Evolutionary conservation across 768 basidiomycete species (phyloP).

Genomic region (Sistotremastrum niveocremeum): DNA sequence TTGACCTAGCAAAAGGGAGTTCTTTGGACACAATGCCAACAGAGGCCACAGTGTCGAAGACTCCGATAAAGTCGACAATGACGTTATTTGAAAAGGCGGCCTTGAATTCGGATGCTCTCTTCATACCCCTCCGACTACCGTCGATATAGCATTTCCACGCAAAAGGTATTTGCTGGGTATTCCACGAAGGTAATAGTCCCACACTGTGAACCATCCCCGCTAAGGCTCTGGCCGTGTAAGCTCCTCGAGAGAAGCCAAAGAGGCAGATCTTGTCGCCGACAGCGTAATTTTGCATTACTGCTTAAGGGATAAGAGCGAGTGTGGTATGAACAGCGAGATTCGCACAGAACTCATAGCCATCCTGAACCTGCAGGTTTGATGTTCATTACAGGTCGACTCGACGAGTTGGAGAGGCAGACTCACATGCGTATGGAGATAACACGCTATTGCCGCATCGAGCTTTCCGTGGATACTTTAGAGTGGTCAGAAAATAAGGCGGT

Average conservation of each 20-base stretch:
- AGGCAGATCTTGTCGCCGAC: slow-evolving; percentile 30
- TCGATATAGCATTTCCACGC: slow-evolving; percentile 8
- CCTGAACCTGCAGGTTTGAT: too few species aligned
- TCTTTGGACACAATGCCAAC: slow-evolving; percentile 10
- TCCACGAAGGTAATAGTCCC: slow-evolving; percentile 9
- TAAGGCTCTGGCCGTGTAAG: slow-evolving; percentile 18
- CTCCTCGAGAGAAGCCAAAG: slow-evolving; percentile 25
- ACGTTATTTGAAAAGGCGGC: slow-evolving; percentile 13
- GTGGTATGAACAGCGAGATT: too few species aligned
- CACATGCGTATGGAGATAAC: too few species aligned
- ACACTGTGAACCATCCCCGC: slow-evolving; percentile 19
- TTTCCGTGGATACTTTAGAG: too few species aligned
- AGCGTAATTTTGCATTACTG: slow-evolving; percentile 59
- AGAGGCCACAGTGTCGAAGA: slow-evolving; percentile 13
- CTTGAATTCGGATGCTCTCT: slow-evolving; percentile 11
- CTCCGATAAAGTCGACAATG: slow-evolving; percentile 14
- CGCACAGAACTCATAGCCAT: too few species aligned
- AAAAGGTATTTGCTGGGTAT: slow-evolving; percentile 12
- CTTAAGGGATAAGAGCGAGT: too few species aligned
- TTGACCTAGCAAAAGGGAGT: slow-evolving; percentile 11
- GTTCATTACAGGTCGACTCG: too few species aligned
- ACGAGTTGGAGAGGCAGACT: too few species aligned
- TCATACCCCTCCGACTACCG: neutral
- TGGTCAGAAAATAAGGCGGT: too few species aligned
- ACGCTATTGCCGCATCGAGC: too few species aligned